These are phyloP conservation scores for Brasilioporus rufonigricans DNA, from an alignment of 768 basidiomycete genomes.

Conservation along the genomic window DNA sequence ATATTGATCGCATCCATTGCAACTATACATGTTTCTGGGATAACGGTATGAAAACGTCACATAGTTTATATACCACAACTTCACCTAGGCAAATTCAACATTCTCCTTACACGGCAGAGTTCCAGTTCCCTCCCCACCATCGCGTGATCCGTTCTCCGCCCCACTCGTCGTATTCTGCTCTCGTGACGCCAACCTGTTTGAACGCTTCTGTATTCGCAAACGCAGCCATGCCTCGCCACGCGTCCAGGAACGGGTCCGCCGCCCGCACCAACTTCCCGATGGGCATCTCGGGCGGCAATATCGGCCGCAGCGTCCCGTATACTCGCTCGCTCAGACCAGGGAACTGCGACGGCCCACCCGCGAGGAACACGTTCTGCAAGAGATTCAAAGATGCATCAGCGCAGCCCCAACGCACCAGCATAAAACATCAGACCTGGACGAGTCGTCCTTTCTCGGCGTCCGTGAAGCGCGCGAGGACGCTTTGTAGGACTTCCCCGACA, in stretches of 20 bases:
- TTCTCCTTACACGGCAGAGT: constrained; percentile 27
- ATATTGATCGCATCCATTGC: too few species aligned
- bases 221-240: constrained; percentile 92
- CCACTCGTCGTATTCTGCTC: constrained; percentile 85
- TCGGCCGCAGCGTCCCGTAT: constrained; percentile 71
- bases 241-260: constrained; percentile 65
- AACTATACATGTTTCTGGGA: too few species aligned
- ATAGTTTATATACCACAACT: too few species aligned
- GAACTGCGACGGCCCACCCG: constrained; percentile 77
- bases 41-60: too few species aligned
- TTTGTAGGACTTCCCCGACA: constrained; percentile 87
- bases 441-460: constrained; percentile 66
- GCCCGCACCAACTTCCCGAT: constrained; percentile 60
- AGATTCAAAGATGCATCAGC: neutral
- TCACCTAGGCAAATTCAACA: too few species aligned
- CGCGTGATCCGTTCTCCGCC: constrained; percentile 83
- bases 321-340: constrained; percentile 69
- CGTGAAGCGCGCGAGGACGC: constrained; percentile 70
- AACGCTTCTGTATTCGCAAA: constrained; percentile 62
- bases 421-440: constrained; percentile 56
- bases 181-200: constrained; percentile 55
- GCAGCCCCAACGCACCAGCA: neutral
- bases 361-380: constrained; percentile 81
- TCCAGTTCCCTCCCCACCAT: constrained; percentile 96
- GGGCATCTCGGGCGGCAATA: constrained; percentile 79